A percentile compares a stretch with the other conserved stretches of the same genome.
Evolutionary conservation across 176 grass and related monocot genomes (phyloP).

Genomic region (Ensete glaucum): DNA sequence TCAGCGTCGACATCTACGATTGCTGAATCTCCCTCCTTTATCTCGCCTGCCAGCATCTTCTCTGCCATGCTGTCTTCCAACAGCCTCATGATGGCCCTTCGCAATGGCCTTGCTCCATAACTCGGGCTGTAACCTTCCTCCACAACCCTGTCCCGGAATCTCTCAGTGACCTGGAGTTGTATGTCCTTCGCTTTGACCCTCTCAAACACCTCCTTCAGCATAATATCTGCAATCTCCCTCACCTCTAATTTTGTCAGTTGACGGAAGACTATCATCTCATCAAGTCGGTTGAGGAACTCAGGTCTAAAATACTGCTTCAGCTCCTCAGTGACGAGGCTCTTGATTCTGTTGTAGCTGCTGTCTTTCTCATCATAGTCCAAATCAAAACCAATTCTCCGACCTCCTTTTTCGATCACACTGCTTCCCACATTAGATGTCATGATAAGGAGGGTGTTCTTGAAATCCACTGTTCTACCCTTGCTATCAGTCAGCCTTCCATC

Average conservation of each 20-base stretch:
- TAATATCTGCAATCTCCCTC: neutral
- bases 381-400: neutral
- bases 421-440: slow-evolving; percentile 17
- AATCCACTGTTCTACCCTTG: neutral
- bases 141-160: neutral
- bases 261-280: neutral
- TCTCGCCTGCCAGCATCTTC: neutral
- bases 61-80: slow-evolving; percentile 12
- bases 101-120: slow-evolving; percentile 4
- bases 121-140: slow-evolving; percentile 8
- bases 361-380: neutral
- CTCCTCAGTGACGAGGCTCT: neutral
- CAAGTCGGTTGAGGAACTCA: neutral
- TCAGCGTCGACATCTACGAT: slow-evolving; percentile 1
- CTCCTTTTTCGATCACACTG: slow-evolving; percentile 13
- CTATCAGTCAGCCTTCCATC: slow-evolving; percentile 13
- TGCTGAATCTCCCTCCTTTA: neutral
- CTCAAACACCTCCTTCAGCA: slow-evolving; percentile 2
- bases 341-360: neutral
- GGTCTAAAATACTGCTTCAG: slow-evolving; percentile 1
- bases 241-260: neutral
- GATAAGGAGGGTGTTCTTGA: slow-evolving; percentile 16
- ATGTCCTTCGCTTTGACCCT: neutral
- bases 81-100: slow-evolving; percentile 2
- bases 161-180: neutral